Evolutionary conservation across 116 monocot species (phyloP), one percentile per base, ranked within the genome.

Genomic region (Cymodocea nodosa): DNA sequence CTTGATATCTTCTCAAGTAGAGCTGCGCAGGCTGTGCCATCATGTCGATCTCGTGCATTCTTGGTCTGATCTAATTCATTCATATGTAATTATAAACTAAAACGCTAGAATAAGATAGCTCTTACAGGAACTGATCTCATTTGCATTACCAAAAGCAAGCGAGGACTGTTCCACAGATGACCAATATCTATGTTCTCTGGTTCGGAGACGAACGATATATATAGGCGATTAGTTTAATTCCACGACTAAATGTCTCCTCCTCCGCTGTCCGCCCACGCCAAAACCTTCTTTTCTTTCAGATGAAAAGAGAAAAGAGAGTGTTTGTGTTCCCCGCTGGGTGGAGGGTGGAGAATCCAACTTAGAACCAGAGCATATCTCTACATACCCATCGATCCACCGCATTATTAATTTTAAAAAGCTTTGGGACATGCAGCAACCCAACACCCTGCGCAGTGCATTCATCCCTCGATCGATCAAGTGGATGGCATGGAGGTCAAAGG

Each of bases 271-370:
- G 6, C 36, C 53, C 7, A 6, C 4, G n/a, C 36, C 61, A 36
- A 1, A 35, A 61, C 15, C 36, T 35, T 61, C 35, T 35, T 30
- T 61, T 7, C 16, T 61, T 61, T 61, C 36, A 35, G 36, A 35
- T 17, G 15, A 37, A 17, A 61, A 61, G 36, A 35, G 36, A n/a
- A n/a, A n/a, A n/a, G n/a, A n/a, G n/a, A n/a, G n/a, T n/a, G n/a
- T n/a, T n/a, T 17, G n/a, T 60, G 36, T 60, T 36, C 60, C 60
- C 60, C 11, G 3, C 7, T n/a, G 15, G 60, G n/a, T 60, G 60
- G 36, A 36, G 60, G n/a, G n/a, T n/a, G n/a, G n/a, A n/a, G n/a
- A 36, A 60, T 61, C 61, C 61, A 61, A 53, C 9, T 39, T 61
- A 61, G 23, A 56, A 11, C 56, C 8, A 56, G 19, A 61, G 35